These are phyloP conservation scores for Pelagophyceae sp. DNA, from an alignment of 352 stramenopile species.

Conservation along the genomic window DNA sequence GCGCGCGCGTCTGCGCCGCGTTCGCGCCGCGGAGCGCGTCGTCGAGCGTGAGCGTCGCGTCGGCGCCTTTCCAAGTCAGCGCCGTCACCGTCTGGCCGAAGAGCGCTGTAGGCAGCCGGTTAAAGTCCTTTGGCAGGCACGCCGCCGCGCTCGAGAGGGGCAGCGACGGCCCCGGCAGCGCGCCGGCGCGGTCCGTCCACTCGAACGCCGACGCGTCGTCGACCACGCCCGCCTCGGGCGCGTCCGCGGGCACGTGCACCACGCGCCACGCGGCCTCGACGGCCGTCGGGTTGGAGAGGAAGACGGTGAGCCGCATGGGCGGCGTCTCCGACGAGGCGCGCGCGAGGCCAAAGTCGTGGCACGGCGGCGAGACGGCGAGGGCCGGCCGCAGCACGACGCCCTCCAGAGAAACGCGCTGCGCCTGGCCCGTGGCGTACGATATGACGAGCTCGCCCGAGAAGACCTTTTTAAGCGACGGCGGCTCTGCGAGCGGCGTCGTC, in stretches of 20 bases:
- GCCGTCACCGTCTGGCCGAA: conserved; percentile 22
- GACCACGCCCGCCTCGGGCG: conserved; percentile 20
- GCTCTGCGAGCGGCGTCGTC: conserved; percentile 6
- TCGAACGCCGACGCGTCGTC: conserved; percentile 38
- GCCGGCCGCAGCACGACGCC: conserved; percentile 28
- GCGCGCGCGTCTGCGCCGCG: conserved; percentile 27
- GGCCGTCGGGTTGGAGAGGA: conserved; percentile 34
- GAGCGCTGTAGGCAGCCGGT: conserved; percentile 21
- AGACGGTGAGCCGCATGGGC: conserved; percentile 22
- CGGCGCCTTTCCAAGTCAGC: conserved; percentile 22
- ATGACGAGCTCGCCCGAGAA: conserved; percentile 23
- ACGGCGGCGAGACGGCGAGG: conserved; percentile 26
- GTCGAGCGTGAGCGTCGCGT: conserved; percentile 9
- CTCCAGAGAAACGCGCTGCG: conserved; percentile 21
- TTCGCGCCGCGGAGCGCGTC: conserved; percentile 24
- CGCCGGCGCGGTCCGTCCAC: conserved; percentile 27
- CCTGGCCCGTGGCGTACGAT: conserved; percentile 24
- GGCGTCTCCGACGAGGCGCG: background rate
- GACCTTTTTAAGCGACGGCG: conserved; percentile 20
- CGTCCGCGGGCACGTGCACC: conserved; percentile 27
- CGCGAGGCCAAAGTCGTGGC: conserved; percentile 27
- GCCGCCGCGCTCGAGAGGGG: conserved; percentile 27
- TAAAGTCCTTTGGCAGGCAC: conserved; percentile 37
- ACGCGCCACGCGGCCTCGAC: conserved; percentile 34
- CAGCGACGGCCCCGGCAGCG: conserved; percentile 25